Conservation (phyloP, 2,329 filamentous ascomycete genomes). For the Scedosporium aurantiacum region DNA sequence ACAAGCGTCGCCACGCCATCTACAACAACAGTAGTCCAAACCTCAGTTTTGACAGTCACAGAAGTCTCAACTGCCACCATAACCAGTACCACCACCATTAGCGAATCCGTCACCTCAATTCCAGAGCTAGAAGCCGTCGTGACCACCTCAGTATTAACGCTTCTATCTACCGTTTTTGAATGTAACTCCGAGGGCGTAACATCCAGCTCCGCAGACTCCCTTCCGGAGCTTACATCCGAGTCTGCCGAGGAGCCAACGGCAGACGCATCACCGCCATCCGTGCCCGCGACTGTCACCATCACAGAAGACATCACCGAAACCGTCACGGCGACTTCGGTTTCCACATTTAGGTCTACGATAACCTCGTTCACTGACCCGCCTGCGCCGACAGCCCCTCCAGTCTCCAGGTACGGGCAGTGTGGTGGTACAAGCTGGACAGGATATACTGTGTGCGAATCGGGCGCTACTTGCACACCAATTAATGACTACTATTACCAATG, state of each 20-base stretch:
- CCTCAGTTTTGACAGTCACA: not conserved
- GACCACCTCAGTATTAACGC: not conserved
- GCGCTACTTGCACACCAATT: not conserved
- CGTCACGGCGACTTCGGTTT: not conserved
- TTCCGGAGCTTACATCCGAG: not conserved
- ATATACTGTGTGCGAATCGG: not conserved
- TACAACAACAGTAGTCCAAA: not conserved
- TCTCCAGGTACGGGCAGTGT: conserved; percentile 5
- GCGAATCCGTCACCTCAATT: not conserved
- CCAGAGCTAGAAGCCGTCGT: not conserved
- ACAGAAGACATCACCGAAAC: not conserved
- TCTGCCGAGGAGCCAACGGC: not conserved
- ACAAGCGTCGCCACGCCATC: not conserved
- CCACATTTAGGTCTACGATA: not conserved
- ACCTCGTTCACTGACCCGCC: not conserved
- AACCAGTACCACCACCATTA: not conserved
- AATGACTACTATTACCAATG: conserved; percentile 7
- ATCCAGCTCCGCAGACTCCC: not conserved
- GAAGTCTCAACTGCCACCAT: not conserved
- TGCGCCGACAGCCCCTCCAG: not conserved
- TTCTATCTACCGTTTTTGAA: not conserved
- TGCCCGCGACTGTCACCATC: not conserved
- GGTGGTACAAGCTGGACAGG: not conserved
- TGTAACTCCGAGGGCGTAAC: not conserved
- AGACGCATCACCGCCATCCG: not conserved